Conservation (phyloP, 1,139 yeast genomes). For the Yamadazyma kanchanaburiensis region DNA sequence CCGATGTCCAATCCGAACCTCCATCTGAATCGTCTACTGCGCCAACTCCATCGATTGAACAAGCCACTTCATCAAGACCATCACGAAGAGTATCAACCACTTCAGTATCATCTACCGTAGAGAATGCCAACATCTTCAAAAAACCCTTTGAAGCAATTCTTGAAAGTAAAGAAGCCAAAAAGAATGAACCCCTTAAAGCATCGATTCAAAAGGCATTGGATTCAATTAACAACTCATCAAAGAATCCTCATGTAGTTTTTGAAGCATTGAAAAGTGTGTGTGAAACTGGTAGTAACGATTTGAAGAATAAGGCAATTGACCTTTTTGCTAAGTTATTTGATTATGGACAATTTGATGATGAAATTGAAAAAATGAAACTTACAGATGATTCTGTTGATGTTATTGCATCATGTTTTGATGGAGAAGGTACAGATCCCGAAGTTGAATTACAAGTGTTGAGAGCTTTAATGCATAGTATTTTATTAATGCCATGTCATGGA, state of each 20-base stretch:
- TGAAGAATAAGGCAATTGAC: constrained; percentile 41
- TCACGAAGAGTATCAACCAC: constrained; percentile 19
- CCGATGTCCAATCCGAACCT: neutral
- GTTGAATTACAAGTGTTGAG: constrained; percentile 90
- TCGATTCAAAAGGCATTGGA: constrained; percentile 37
- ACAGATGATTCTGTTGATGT: constrained; percentile 86
- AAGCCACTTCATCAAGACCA: too few species aligned
- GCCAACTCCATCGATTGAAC: constrained; percentile 5
- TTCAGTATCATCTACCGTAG: constrained; percentile 30
- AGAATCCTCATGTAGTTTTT: constrained; percentile 36
- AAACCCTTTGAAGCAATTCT: constrained; percentile 36
- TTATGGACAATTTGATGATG: constrained; percentile 38
- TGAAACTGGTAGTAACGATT: constrained; percentile 28
- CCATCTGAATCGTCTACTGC: constrained; percentile 2
- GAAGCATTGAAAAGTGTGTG: constrained; percentile 41
- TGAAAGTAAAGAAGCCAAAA: constrained; percentile 38
- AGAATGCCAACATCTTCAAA: constrained; percentile 37
- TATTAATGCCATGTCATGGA: constrained; percentile 87
- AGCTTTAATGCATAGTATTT: constrained; percentile 84
- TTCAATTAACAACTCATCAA: constrained; percentile 24
- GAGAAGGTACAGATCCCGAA: constrained; percentile 86
- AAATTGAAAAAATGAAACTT: constrained; percentile 46
- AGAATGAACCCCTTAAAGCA: constrained; percentile 29
- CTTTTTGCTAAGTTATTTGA: constrained; percentile 46
- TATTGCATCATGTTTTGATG: constrained; percentile 81